phyloP scores from a whole-genome alignment of 768 basidiomycete genomes.

The Hydnomerulius pinastri region DNA sequence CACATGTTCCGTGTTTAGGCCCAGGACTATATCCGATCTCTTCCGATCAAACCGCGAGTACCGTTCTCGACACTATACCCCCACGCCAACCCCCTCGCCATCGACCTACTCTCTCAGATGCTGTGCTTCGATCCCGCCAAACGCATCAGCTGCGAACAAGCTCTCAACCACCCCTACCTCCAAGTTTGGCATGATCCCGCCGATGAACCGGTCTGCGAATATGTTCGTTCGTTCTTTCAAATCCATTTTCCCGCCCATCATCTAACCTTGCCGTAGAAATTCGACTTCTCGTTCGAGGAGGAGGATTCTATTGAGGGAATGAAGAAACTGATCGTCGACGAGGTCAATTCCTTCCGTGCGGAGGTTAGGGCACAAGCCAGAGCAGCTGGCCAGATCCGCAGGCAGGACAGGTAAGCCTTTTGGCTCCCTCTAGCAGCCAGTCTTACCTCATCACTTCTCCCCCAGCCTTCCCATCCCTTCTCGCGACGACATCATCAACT shows the following conservation, averaged over 20 bases:
- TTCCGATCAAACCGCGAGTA: conserved; percentile 95
- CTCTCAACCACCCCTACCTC: conserved; percentile 91
- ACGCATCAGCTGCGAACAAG: conserved; percentile 95
- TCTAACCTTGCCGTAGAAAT: conserved; percentile 58
- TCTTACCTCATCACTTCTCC: neutral
- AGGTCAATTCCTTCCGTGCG: conserved; percentile 86
- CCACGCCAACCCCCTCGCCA: conserved; percentile 88
- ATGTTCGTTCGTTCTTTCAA: conserved; percentile 46
- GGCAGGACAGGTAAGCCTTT: conserved; percentile 66
- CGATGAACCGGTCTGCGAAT: conserved; percentile 86
- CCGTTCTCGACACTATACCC: conserved; percentile 93
- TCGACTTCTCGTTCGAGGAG: conserved; percentile 95
- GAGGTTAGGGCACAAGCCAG: conserved; percentile 87
- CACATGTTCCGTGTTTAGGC: conserved; percentile 55
- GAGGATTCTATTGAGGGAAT: conserved; percentile 98
- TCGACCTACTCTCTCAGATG: conserved; percentile 90
- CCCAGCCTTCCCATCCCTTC: conserved; percentile 74
- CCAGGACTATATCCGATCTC: conserved; percentile 96
- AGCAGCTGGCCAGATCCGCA: conserved; percentile 67
- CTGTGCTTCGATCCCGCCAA: conserved; percentile 96
- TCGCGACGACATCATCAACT: conserved; percentile 79
- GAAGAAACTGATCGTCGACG: conserved; percentile 92
- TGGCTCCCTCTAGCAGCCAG: neutral
- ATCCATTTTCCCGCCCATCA: neutral
- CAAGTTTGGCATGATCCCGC: conserved; percentile 98